These are phyloP conservation scores for Pseudocercospora vitis DNA, from an alignment of 2,329 filamentous ascomycete species.

Conservation along the genomic window DNA sequence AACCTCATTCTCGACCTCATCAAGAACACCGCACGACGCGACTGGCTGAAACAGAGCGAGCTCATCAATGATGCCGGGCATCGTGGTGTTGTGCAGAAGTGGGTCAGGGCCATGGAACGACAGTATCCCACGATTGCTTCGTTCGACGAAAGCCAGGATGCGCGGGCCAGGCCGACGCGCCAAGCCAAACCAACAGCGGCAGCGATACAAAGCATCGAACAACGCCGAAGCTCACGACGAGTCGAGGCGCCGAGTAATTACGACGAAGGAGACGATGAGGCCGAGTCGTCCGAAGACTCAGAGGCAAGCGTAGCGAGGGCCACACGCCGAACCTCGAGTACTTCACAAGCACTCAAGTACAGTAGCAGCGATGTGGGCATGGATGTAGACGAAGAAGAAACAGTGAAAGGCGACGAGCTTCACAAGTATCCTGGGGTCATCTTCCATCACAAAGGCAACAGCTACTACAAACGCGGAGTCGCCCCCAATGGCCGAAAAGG, in stretches of 20 bases:
- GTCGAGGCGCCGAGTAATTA: conserved; percentile 21
- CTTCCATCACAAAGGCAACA: conserved; percentile 37
- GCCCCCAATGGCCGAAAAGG: conserved; percentile 27
- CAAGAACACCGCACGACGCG: conserved; percentile 19
- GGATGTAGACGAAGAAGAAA: conserved; percentile 16
- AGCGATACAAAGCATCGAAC: conserved; percentile 17
- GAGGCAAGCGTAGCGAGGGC: conserved; percentile 16
- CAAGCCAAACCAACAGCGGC: conserved; percentile 20
- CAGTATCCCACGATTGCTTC: conserved; percentile 13
- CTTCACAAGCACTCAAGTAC: conserved; percentile 18
- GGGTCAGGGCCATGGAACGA: conserved; percentile 23
- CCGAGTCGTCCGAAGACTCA: conserved; percentile 15
- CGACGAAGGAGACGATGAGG: conserved; percentile 21
- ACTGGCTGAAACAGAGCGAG: conserved; percentile 16
- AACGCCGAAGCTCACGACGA: conserved; percentile 26
- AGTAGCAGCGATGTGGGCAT: conserved; percentile 20
- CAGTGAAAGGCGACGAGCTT: conserved; percentile 25
- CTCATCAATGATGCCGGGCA: conserved; percentile 13
- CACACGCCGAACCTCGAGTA: conserved; percentile 19
- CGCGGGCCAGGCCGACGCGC: conserved; percentile 19
- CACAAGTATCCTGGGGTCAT: conserved; percentile 26
- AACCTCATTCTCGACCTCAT: conserved; percentile 20
- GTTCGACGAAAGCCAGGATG: neutral
- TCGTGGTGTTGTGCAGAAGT: conserved; percentile 19
- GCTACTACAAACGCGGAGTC: conserved; percentile 35